phyloP scores from a whole-genome alignment of 163 green algal genomes.

The Scenedesmus sp. region DNA sequence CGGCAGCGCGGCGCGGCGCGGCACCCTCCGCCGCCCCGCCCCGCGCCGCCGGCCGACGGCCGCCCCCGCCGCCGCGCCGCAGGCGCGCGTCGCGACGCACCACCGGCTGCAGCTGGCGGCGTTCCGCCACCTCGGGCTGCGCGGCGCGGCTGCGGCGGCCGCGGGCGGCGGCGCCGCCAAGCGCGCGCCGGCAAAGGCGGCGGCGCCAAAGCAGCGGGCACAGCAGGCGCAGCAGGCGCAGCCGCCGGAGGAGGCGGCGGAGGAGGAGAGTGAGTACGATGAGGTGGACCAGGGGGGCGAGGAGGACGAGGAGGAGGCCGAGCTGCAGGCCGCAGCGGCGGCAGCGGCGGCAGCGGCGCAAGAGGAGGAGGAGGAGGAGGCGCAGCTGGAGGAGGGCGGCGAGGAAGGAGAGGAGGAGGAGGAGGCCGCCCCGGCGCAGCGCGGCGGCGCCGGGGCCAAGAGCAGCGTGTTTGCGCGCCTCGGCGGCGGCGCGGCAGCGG shows the following conservation, averaged over 20 bases:
- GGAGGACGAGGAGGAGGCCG: neutral
- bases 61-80: neutral
- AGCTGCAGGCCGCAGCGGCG: neutral
- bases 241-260: neutral
- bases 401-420: neutral
- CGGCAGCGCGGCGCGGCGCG: no score
- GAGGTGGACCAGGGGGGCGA: slow-evolving; percentile 9
- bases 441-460: no score
- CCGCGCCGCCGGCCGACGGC: no score
- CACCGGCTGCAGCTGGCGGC: slow-evolving; percentile 34
- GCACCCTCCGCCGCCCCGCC: no score
- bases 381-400: neutral
- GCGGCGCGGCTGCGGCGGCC: no score
- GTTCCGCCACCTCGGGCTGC: slow-evolving; percentile 12
- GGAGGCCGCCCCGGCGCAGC: neutral
- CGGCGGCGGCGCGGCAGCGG: neutral
- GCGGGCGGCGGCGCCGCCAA: no score
- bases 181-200: neutral
- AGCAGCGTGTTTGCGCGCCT: neutral
- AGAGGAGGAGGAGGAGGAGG: neutral
- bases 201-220: slow-evolving; percentile 20
- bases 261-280: slow-evolving; percentile 18
- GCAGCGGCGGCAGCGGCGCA: neutral
- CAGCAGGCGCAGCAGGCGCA: slow-evolving; percentile 1
- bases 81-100: neutral